Conservation (phyloP, 768 basidiomycete genomes). For the Amanita rubescens region DNA sequence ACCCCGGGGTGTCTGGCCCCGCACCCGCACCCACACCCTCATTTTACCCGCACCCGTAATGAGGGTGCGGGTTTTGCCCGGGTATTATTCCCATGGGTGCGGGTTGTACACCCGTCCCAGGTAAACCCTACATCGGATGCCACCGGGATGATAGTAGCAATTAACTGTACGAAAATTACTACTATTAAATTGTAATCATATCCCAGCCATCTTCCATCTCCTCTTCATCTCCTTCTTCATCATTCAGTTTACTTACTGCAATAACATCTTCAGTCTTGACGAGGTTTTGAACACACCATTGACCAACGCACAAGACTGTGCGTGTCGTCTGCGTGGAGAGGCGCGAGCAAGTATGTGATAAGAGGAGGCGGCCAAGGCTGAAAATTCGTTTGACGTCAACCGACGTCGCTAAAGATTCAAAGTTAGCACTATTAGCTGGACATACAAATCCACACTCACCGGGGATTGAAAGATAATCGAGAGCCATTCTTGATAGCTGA, state of each 20-base stretch:
- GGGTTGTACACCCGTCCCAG: neutral
- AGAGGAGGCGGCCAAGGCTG: conserved; percentile 20
- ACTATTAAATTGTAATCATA: neutral
- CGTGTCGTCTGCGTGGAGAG: conserved; percentile 15
- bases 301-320: conserved; percentile 27
- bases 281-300: conserved; percentile 19
- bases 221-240: neutral
- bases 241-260: neutral
- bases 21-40: neutral
- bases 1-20: neutral
- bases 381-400: conserved; percentile 24
- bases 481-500: conserved; percentile 21
- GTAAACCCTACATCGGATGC: neutral
- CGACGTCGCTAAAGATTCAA: conserved; percentile 19
- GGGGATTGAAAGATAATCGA: conserved; percentile 25
- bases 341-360: conserved; percentile 18
- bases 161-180: too few species aligned
- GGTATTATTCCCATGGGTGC: neutral
- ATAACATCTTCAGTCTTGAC: neutral
- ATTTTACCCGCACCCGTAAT: neutral
- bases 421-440: conserved; percentile 4
- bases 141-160: neutral
- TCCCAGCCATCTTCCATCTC: neutral
- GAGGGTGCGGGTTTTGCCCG: neutral
- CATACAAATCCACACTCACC: conserved; percentile 17